phyloP scores from a whole-genome alignment of 1,284 basidiomycete genomes.

The Melampsora americana region DNA sequence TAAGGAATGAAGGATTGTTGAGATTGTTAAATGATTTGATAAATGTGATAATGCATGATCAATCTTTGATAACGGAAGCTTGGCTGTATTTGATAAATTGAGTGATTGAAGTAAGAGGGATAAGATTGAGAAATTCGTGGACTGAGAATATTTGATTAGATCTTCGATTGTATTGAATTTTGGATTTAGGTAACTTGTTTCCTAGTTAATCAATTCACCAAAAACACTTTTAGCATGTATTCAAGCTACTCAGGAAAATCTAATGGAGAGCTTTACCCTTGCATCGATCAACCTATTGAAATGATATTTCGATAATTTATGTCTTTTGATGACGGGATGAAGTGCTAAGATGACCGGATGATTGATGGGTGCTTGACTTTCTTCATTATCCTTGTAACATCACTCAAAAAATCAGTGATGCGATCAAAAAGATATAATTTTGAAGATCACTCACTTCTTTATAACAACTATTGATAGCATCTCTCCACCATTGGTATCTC shows the following conservation, averaged over 20 bases:
- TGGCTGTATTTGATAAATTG: not conserved
- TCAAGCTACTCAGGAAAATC: not conserved
- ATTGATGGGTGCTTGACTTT: not conserved
- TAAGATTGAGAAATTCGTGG: conserved; percentile 6
- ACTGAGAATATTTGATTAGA: conserved; percentile 9
- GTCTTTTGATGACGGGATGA: not conserved
- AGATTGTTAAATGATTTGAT: conserved; percentile 1
- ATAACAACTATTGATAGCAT: conserved; percentile 19
- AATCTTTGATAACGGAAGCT: conserved; percentile 1
- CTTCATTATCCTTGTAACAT: not conserved
- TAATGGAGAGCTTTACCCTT: not conserved
- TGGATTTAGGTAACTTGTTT: conserved; percentile 12
- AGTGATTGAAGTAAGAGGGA: conserved; percentile 15
- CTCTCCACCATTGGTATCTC: conserved; percentile 27
- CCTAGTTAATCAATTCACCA: not conserved
- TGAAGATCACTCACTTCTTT: not conserved
- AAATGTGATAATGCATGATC: conserved; percentile 27
- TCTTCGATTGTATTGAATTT: not conserved
- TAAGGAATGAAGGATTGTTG: not conserved
- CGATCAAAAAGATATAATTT: not conserved
- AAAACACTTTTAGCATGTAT: not conserved
- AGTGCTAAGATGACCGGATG: conserved; percentile 21
- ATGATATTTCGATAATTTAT: conserved; percentile 30
- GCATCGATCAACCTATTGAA: conserved; percentile 24
- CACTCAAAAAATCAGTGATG: not conserved